Conservation (phyloP, 176 grass and related monocot species). For the Typha latifolia region DNA sequence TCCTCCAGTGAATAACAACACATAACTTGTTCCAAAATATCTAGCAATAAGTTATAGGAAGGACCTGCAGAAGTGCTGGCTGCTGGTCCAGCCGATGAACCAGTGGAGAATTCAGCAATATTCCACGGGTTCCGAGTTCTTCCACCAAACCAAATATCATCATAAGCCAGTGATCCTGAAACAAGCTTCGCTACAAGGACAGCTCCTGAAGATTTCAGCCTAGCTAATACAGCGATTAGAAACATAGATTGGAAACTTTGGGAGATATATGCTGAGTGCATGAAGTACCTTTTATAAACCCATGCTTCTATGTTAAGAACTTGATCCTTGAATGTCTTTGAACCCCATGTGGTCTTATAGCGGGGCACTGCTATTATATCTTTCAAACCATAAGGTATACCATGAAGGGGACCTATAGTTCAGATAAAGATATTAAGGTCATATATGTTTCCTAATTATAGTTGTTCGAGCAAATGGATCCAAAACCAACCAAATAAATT, state of each 20-base stretch:
- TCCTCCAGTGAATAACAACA: not conserved
- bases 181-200: slow-evolving; percentile 93
- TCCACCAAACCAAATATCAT: slow-evolving; percentile 92
- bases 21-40: not conserved
- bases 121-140: slow-evolving; percentile 96
- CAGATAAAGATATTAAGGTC: not conserved
- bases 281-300: slow-evolving; percentile 67
- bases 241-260: not conserved
- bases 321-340: slow-evolving; percentile 80
- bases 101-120: slow-evolving; percentile 83
- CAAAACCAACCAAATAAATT: not conserved
- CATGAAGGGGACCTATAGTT: slow-evolving; percentile 72
- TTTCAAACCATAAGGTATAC: slow-evolving; percentile 94
- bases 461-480: not conserved
- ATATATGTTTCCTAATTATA: not conserved
- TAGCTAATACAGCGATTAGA: slow-evolving; percentile 6
- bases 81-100: slow-evolving; percentile 86
- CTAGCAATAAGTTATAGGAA: not conserved
- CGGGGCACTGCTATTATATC: slow-evolving; percentile 92
- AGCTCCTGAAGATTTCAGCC: slow-evolving; percentile 60
- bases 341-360: slow-evolving; percentile 86
- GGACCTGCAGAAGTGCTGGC: slow-evolving; percentile 75
- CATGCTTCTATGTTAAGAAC: slow-evolving; percentile 62
- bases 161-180: slow-evolving; percentile 78
- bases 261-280: not conserved